These are phyloP conservation scores for Grosmannia serpens DNA, from an alignment of 2,329 filamentous ascomycete genomes.

Conservation along the genomic window DNA sequence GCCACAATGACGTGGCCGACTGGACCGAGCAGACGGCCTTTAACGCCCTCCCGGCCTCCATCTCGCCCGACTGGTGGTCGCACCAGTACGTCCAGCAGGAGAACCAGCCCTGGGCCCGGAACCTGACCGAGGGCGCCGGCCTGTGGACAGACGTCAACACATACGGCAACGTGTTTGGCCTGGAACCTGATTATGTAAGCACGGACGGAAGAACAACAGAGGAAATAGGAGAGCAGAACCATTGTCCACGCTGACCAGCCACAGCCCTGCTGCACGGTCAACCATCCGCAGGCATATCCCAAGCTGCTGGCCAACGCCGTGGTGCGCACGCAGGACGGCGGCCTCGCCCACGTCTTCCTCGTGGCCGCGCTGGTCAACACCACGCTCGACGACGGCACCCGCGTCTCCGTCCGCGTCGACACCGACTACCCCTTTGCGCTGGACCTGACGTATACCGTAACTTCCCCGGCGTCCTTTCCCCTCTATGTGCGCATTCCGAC, in stretches of 20 bases:
- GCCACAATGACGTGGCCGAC: slow-evolving; percentile 32
- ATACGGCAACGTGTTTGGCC: slow-evolving; percentile 34
- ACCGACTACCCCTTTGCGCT: too few species aligned
- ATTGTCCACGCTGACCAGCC: slow-evolving; percentile 1
- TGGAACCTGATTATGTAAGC: slow-evolving; percentile 27
- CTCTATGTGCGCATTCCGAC: too few species aligned
- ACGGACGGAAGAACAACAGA: too few species aligned
- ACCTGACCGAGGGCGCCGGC: slow-evolving; percentile 18
- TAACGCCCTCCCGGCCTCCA: slow-evolving; percentile 37
- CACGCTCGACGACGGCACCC: neutral
- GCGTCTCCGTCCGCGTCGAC: too few species aligned
- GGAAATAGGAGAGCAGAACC: too few species aligned
- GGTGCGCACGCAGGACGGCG: slow-evolving; percentile 29
- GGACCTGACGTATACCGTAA: too few species aligned
- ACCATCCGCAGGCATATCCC: slow-evolving; percentile 43
- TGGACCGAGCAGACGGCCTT: slow-evolving; percentile 36
- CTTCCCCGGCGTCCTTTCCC: too few species aligned
- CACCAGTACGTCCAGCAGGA: slow-evolving; percentile 41
- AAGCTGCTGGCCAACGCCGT: slow-evolving; percentile 39
- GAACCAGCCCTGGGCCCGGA: slow-evolving; percentile 39
- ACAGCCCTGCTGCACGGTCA: slow-evolving; percentile 43
- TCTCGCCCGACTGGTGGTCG: slow-evolving; percentile 42
- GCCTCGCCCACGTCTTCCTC: slow-evolving; percentile 23
- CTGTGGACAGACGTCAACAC: slow-evolving; percentile 35
- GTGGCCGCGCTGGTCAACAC: neutral